Percentiles rank a stretch among this genome's conserved stretches.
phyloP scores from a whole-genome alignment of 2,329 filamentous ascomycete genomes.

The Colletotrichum kahawae region DNA sequence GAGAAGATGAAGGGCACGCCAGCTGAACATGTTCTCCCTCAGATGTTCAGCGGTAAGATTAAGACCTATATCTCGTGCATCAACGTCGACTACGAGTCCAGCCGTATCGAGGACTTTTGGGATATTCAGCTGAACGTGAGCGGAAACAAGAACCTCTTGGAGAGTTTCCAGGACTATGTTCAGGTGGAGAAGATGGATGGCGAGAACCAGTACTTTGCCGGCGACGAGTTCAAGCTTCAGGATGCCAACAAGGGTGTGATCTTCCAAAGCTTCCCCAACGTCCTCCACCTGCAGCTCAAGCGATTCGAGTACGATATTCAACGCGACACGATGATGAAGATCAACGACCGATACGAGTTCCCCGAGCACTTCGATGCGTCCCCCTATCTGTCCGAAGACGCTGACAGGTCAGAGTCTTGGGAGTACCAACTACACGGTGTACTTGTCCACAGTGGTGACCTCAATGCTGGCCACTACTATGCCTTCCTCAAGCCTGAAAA shows the following conservation, averaged over 20 bases:
- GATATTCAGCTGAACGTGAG: slow-evolving; percentile 97
- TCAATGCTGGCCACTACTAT: slow-evolving; percentile 98
- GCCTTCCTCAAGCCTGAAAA: slow-evolving; percentile 94
- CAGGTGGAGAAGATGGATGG: slow-evolving; percentile 96
- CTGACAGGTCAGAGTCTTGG: slow-evolving; percentile 88
- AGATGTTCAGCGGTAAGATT: slow-evolving; percentile 95
- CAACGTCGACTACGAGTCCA: slow-evolving; percentile 97
- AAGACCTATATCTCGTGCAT: slow-evolving; percentile 99
- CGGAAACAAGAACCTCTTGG: slow-evolving; percentile 89
- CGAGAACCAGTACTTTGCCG: slow-evolving; percentile 97
- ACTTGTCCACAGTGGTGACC: slow-evolving; percentile 92
- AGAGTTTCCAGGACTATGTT: slow-evolving; percentile 96
- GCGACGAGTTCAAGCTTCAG: slow-evolving; percentile 87
- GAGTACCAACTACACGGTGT: slow-evolving; percentile 94
- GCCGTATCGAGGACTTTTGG: slow-evolving; percentile 96
- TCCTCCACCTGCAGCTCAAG: slow-evolving; percentile 93
- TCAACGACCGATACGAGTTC: slow-evolving; percentile 92
- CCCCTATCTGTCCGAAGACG: slow-evolving; percentile 85
- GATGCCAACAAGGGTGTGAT: slow-evolving; percentile 98
- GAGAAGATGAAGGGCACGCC: slow-evolving; percentile 97
- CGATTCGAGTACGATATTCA: slow-evolving; percentile 98
- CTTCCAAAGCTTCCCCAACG: slow-evolving; percentile 92
- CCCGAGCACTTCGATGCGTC: slow-evolving; percentile 83
- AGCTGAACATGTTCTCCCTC: slow-evolving; percentile 84
- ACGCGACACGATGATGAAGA: slow-evolving; percentile 98